A percentile compares a stretch with the other conserved stretches of the same genome.
Conservation (phyloP, 1,284 basidiomycete genomes). For the Marasmius fiardii region DNA sequence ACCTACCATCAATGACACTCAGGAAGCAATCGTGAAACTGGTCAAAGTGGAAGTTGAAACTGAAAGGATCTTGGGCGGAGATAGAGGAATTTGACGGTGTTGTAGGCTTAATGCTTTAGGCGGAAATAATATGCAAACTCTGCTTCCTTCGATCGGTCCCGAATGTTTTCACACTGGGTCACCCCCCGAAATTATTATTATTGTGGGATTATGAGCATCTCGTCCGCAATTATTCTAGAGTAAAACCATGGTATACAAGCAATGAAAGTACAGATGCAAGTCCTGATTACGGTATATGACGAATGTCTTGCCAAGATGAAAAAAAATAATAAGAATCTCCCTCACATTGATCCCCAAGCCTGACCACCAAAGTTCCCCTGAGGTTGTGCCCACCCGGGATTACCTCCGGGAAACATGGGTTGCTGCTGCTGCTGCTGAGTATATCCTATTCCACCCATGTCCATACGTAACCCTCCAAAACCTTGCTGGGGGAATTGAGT, state of each 20-base stretch:
- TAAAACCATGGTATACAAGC: no score
- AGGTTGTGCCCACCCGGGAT: conserved; percentile 18
- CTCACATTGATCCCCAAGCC: conserved; percentile 29
- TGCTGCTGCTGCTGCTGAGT: conserved; percentile 14
- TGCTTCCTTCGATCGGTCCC: no score
- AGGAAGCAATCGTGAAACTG: conserved; percentile 2
- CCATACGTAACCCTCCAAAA: conserved; percentile 16
- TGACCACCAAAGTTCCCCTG: conserved; percentile 14
- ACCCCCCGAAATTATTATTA: no score
- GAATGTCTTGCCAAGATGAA: neutral
- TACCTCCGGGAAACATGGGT: conserved; percentile 16
- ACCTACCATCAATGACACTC: neutral
- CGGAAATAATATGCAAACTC: no score
- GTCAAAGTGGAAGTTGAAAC: conserved; percentile 10
- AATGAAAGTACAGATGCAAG: no score
- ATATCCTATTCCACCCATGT: neutral
- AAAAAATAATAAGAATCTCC: neutral
- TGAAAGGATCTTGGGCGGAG: conserved; percentile 12
- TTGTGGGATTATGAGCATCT: no score
- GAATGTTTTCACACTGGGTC: no score
- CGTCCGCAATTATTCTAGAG: no score
- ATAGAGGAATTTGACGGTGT: conserved; percentile 5
- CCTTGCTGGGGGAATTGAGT: conserved; percentile 20
- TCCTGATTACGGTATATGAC: neutral
- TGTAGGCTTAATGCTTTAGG: no score